Evolutionary conservation across 352 stramenopile species (phyloP).

Genomic region (Phytophthora pini): DNA sequence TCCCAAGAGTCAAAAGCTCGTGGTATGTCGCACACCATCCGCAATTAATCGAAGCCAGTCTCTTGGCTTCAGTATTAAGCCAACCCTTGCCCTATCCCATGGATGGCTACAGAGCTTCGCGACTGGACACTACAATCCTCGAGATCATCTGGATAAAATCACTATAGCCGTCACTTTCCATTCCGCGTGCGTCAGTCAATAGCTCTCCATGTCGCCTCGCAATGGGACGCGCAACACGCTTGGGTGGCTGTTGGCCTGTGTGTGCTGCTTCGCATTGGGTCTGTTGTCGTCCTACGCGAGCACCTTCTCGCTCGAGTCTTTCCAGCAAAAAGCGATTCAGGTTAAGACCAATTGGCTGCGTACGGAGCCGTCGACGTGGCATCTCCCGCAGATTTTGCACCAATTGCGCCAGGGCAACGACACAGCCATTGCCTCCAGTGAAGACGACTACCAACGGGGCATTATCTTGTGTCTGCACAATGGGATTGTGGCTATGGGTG

Average conservation of each 20-base stretch:
- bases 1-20: neutral
- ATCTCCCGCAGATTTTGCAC: slow-evolving; percentile 13
- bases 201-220: neutral
- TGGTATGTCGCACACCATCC: slow-evolving; percentile 13
- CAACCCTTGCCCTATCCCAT: too few species aligned
- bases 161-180: slow-evolving; percentile 5
- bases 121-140: slow-evolving; percentile 1
- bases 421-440: neutral
- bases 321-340: slow-evolving; percentile 10
- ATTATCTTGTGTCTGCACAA: slow-evolving; percentile 57
- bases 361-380: slow-evolving; percentile 13
- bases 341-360: slow-evolving; percentile 18
- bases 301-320: slow-evolving; percentile 23
- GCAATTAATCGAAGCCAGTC: slow-evolving; percentile 11
- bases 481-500: slow-evolving; percentile 49
- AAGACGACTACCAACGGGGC: slow-evolving; percentile 24
- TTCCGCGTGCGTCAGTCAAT: slow-evolving; percentile 5
- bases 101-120: slow-evolving; percentile 6
- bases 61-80: slow-evolving; percentile 15
- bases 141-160: neutral
- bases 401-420: neutral
- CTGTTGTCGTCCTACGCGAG: slow-evolving; percentile 42
- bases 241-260: slow-evolving; percentile 44
- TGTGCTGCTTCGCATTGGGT: slow-evolving; percentile 48
- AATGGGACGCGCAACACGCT: slow-evolving; percentile 26